phyloP scores from a whole-genome alignment of 106 monocot genomes.

The Acanthochlamys bracteata region DNA sequence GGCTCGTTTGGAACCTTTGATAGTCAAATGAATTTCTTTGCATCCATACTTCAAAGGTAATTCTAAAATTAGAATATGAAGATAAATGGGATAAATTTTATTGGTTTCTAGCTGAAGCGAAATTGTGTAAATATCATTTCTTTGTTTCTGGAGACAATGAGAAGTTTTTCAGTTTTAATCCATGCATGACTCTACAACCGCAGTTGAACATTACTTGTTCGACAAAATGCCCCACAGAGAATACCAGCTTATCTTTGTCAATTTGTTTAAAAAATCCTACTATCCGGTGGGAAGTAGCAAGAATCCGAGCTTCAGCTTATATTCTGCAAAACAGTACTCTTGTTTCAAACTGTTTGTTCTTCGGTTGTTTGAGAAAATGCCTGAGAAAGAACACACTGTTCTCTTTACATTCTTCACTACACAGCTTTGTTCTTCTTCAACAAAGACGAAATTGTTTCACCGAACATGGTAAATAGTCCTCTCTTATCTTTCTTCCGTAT shows the following conservation, averaged over 20 bases:
- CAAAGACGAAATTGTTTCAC: not conserved
- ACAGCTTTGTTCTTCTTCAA: not conserved
- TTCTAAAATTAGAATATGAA: too few species aligned
- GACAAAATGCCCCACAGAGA: slow-evolving; percentile 15
- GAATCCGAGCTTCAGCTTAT: not conserved
- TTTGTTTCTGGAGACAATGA: too few species aligned
- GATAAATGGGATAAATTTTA: too few species aligned
- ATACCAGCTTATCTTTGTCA: not conserved
- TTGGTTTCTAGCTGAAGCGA: too few species aligned
- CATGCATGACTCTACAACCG: slow-evolving; percentile 17
- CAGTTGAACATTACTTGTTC: slow-evolving; percentile 18
- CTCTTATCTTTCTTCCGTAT: not conserved
- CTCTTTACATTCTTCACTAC: not conserved
- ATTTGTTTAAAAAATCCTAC: not conserved
- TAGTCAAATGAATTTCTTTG: too few species aligned
- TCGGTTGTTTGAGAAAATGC: too few species aligned
- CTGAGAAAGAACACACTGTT: too few species aligned
- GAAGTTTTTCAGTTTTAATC: not conserved
- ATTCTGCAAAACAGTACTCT: not conserved
- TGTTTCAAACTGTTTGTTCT: not conserved
- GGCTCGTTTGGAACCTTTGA: too few species aligned
- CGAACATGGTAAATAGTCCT: not conserved
- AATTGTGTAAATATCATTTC: too few species aligned
- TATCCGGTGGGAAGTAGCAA: not conserved
- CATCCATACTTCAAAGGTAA: too few species aligned